Evolutionary conservation across 176 grass and related monocot genomes (phyloP).

Genomic region (Tillandsia leiboldiana): DNA sequence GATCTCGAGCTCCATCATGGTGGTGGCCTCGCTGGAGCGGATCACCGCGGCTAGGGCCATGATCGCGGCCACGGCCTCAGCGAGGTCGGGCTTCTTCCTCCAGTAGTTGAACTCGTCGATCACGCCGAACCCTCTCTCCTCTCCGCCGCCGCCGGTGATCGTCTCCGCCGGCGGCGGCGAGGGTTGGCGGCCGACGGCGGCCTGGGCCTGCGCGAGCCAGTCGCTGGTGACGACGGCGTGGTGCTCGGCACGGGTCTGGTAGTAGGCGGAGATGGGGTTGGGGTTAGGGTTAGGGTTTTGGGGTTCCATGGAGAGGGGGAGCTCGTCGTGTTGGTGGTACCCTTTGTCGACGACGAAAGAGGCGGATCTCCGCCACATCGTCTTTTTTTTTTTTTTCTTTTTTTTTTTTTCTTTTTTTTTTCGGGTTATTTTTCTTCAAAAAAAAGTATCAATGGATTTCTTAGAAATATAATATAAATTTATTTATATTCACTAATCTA

Average conservation of each 20-base stretch:
- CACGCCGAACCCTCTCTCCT: constrained; percentile 32
- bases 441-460: no score
- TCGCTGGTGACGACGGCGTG: constrained; percentile 71
- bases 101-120: constrained; percentile 97
- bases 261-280: constrained; percentile 76
- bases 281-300: constrained; percentile 38
- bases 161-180: constrained; percentile 1
- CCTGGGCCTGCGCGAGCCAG: constrained; percentile 77
- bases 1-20: constrained; percentile 99
- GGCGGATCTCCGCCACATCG: constrained; percentile 42
- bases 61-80: constrained; percentile 90
- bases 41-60: constrained; percentile 90
- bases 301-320: constrained; percentile 7
- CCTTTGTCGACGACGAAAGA: constrained; percentile 36
- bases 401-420: no score
- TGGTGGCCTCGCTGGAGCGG: constrained; percentile 76
- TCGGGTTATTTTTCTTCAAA: no score
- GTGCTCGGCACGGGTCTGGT: constrained; percentile 87
- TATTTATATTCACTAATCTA: no score
- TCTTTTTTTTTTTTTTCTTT: neutral
- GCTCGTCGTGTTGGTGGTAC: constrained; percentile 3
- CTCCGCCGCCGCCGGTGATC: constrained; percentile 2
- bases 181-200: constrained; percentile 19
- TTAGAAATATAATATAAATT: no score
- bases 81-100: constrained; percentile 84